Percentiles rank a stretch among this genome's conserved stretches.
phyloP scores from a whole-genome alignment of 768 basidiomycete species.

The Phallus indusiatus region DNA sequence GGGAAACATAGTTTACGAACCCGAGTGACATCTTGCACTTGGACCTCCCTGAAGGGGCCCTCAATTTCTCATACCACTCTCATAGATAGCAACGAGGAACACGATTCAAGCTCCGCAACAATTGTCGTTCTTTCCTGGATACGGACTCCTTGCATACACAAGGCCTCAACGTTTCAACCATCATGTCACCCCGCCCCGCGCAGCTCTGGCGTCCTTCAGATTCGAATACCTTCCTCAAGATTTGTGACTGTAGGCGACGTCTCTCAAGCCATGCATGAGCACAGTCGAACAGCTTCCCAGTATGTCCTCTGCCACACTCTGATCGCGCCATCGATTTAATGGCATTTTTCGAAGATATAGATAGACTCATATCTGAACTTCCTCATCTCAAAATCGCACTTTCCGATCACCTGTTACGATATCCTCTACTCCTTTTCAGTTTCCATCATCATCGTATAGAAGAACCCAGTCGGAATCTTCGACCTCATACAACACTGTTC shows the following conservation, averaged over 20 bases:
- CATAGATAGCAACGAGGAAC: no score
- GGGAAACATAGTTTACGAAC: no score
- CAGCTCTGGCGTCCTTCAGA: no score
- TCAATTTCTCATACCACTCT: no score
- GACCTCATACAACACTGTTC: not conserved
- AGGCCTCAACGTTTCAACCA: no score
- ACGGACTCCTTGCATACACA: no score
- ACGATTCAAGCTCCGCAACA: no score
- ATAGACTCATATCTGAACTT: conserved; percentile 27
- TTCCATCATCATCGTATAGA: conserved; percentile 1
- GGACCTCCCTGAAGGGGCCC: no score
- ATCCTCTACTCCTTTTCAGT: not conserved
- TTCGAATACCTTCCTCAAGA: no score
- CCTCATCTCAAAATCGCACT: conserved; percentile 16
- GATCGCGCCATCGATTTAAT: conserved; percentile 61
- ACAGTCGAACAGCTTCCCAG: conserved; percentile 34
- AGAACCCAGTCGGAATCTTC: not conserved
- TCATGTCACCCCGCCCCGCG: no score
- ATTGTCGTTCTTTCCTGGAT: no score
- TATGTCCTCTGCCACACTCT: conserved; percentile 26
- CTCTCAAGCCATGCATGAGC: conserved; percentile 39
- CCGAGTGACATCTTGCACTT: no score
- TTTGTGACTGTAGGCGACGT: conserved; percentile 33
- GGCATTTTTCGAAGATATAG: conserved; percentile 61
- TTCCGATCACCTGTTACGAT: not conserved